Conservation (phyloP, 768 basidiomycete genomes). For the Kwoniella sp. region DNA sequence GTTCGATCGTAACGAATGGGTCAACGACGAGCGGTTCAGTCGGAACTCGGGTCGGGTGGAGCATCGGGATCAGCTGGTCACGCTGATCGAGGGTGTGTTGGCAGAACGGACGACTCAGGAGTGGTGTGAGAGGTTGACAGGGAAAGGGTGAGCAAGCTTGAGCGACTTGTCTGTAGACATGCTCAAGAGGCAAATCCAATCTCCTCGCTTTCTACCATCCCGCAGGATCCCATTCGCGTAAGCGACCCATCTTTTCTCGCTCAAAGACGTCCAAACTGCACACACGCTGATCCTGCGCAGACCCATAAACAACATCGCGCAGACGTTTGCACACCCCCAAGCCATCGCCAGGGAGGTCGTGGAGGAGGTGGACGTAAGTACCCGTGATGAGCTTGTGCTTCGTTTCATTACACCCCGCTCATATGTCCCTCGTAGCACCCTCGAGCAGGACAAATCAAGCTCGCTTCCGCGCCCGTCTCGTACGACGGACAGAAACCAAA, state of each 20-base stretch:
- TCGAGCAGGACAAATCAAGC: conserved; percentile 68
- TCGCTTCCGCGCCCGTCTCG: conserved; percentile 73
- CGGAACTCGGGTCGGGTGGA: conserved; percentile 72
- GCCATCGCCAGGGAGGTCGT: conserved; percentile 70
- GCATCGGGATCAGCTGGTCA: conserved; percentile 66
- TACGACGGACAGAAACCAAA: conserved; percentile 66
- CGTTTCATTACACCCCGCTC: no score
- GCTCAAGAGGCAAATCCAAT: background rate
- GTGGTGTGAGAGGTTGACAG: conserved; percentile 72
- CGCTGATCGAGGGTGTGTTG: conserved; percentile 63
- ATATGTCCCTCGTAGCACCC: conserved; percentile 55
- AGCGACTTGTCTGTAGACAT: conserved; percentile 11
- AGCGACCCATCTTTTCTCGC: conserved; percentile 60
- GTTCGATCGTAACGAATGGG: conserved; percentile 61
- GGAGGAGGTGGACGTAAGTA: conserved; percentile 69
- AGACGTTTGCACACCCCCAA: conserved; percentile 86
- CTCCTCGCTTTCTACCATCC: background rate
- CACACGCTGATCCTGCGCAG: conserved; percentile 5
- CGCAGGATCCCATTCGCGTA: conserved; percentile 21
- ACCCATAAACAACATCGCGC: conserved; percentile 84
- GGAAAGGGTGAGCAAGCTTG: conserved; percentile 61
- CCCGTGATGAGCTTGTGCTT: background rate
- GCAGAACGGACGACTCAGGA: conserved; percentile 60
- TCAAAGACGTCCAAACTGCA: background rate
- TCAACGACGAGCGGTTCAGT: conserved; percentile 61